Evolutionary conservation across 768 basidiomycete genomes (phyloP), one percentile per base, ranked within the genome.

Genomic region (Leccinum sublutescens): DNA sequence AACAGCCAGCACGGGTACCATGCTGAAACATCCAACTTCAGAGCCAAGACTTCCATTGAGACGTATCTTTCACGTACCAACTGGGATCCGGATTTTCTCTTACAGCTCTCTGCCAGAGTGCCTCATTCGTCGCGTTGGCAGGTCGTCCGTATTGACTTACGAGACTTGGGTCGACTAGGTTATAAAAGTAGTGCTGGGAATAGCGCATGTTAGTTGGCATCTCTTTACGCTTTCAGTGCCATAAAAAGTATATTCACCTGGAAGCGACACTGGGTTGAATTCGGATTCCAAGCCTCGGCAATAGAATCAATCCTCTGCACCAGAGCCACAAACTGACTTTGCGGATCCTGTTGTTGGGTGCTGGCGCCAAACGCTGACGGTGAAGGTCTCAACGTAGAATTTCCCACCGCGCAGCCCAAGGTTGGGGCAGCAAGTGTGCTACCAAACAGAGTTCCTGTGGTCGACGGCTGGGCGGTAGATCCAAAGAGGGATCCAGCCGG

Each of bases 81-180:
- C 80, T 83, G 2, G 89, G 82, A 75, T 93, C 89, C 0, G 93
- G 93, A 64, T 93, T 94, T 68, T 93, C 91, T 52, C 83, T 77
- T 1, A 85, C 76, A 7, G 92, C 92, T 68, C 88, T 88, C 66
- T 88, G 83, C 92, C 92, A 94, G 48, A 86, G 65, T 9, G 77
- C 77, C 48, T 92, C 89, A 50, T 90, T 87, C 5, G 82, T 81
- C 12, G 86, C 85, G 64, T 91, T 91, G 14, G 78, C 70, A 12
- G 93, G 92, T 15, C 89, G 84, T 7, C 82, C 85, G 62, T 90
- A 95, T 54, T 85, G 64, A 27, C 75, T 78, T 3, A 89, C 83
- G 63, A 86, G 79, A 5, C 76, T 77, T 0, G 90, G 89, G 64
- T 89, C 85, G 4, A 93, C 90, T 14, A 91, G 76, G 65, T 93